Conservation (phyloP, 2,329 filamentous ascomycete species). For the Clarireedia monteithiana region DNA sequence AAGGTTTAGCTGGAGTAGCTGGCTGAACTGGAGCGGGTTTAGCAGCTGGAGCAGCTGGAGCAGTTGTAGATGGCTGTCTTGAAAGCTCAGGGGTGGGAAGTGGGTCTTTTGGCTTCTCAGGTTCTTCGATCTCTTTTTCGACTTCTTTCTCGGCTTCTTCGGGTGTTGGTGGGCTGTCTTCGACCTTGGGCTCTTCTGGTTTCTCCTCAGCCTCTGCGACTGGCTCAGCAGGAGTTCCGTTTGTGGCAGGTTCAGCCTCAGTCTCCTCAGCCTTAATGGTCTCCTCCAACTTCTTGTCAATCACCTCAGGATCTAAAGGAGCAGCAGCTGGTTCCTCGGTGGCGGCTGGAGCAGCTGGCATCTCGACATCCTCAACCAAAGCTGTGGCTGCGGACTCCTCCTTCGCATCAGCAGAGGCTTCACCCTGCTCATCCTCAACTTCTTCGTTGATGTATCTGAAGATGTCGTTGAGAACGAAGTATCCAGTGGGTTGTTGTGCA, state of each 20-base stretch:
- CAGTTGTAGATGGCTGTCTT: constrained; percentile 35
- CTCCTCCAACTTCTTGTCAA: constrained; percentile 73
- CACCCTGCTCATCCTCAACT: constrained; percentile 61
- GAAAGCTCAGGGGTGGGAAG: constrained; percentile 39
- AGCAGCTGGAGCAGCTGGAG: constrained; percentile 36
- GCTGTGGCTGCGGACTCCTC: constrained; percentile 23
- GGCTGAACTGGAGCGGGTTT: constrained; percentile 39
- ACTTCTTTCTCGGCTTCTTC: constrained; percentile 45
- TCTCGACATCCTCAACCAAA: constrained; percentile 27
- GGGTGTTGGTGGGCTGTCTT: constrained; percentile 31
- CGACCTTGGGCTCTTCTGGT: constrained; percentile 25
- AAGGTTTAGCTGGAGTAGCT: constrained; percentile 44
- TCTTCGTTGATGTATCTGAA: constrained; percentile 88
- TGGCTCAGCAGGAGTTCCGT: too few relatives aligned
- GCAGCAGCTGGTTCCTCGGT: constrained; percentile 28
- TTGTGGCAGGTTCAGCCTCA: constrained; percentile 24
- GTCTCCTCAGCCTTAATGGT: constrained; percentile 35
- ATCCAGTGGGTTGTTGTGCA: constrained; percentile 90
- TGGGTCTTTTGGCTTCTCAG: constrained; percentile 61
- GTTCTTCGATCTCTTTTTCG: constrained; percentile 48
- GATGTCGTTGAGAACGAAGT: constrained; percentile 98
- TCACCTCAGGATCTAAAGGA: constrained; percentile 40
- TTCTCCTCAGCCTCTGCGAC: constrained; percentile 28
- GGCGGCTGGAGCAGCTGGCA: constrained; percentile 27
- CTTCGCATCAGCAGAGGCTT: constrained; percentile 29